Percentiles rank a stretch among this genome's conserved stretches.
These are phyloP conservation scores for Cutaneotrichosporon cutaneum DNA, from an alignment of 1,284 basidiomycete genomes.

Conservation along the genomic window DNA sequence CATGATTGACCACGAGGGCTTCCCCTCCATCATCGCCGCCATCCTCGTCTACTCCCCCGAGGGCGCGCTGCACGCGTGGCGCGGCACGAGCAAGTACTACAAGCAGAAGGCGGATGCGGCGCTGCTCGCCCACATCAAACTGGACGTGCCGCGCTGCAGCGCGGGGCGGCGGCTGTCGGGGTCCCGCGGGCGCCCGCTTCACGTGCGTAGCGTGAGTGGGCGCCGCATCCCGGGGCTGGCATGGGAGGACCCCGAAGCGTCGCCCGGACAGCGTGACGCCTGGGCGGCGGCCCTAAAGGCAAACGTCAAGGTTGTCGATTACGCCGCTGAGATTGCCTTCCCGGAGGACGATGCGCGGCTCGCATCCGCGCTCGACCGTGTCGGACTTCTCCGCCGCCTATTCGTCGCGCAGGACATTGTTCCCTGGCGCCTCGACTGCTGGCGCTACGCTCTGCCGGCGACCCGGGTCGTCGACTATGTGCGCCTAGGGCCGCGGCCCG, in stretches of 20 bases:
- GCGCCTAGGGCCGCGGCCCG: not conserved
- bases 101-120: not conserved
- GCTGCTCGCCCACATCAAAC: slow-evolving; percentile 1
- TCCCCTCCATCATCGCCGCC: not conserved
- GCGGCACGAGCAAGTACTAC: not conserved
- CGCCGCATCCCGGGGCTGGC: not conserved
- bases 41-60: not conserved
- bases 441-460: slow-evolving; percentile 5
- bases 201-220: not conserved
- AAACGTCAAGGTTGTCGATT: slow-evolving; percentile 1
- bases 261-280: not conserved
- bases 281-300: not conserved
- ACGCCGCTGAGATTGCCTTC: slow-evolving; percentile 7
- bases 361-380: not conserved
- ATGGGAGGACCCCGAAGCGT: slow-evolving; percentile 6
- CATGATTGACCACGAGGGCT: slow-evolving; percentile 9
- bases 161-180: not conserved
- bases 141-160: not conserved
- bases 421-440: slow-evolving; percentile 8
- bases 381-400: not conserved
- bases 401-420: not conserved
- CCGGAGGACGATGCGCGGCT: not conserved
- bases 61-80: not conserved
- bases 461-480: slow-evolving; percentile 3
- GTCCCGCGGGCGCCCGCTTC: not conserved